Evolutionary conservation across 1,284 basidiomycete genomes (phyloP), one percentile per base, ranked within the genome.

Genomic region (Tylopilus sp.): DNA sequence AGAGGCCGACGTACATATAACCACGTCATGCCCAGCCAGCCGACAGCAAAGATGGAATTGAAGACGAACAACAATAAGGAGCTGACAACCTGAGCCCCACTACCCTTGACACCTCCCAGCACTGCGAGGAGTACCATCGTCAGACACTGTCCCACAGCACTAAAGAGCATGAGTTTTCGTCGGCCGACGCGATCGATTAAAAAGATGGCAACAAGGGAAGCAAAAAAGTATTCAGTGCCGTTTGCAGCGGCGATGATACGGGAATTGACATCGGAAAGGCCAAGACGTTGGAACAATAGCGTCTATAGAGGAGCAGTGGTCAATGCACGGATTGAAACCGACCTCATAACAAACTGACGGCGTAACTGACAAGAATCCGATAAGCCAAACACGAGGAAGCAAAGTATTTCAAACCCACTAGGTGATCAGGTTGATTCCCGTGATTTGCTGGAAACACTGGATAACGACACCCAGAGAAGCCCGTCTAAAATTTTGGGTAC

Each of bases 361-460:
- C 76, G 46, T 65, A 66, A 26, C 65, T 66, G 19, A 29, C 23
- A 30, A 40, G 9, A 21, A 11, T 13, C 4, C 2, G 1, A 29
- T 60, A 40, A 57, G 38, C 8, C 19, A 11, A 35, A n/a, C 34
- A 40, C 0, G n/a, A 28, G 5, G 18, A 12, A 46, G 16, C 2
- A 15, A 18, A 46, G 8, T 11, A 13, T 2, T 16, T 23, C 1
- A 19, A 10, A 61, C 61, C n/a, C 68, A 83, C 67, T 85, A 85
- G 10, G 82, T 85, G 56, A 87, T 81, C 33, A 78, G 54, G 55
- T 81, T 81, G 59, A 78, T 78, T 28, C 75, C 77, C 13, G 74
- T 73, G 25, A 85, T 79, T 61, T 88, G 86, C 63, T 88, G 83
- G 69, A 87, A 85, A 58, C 80, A 81, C 56, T 87, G 85, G 41